Evolutionary conservation across 176 grass and related monocot species (phyloP).

Genomic region (Poa pratensis): DNA sequence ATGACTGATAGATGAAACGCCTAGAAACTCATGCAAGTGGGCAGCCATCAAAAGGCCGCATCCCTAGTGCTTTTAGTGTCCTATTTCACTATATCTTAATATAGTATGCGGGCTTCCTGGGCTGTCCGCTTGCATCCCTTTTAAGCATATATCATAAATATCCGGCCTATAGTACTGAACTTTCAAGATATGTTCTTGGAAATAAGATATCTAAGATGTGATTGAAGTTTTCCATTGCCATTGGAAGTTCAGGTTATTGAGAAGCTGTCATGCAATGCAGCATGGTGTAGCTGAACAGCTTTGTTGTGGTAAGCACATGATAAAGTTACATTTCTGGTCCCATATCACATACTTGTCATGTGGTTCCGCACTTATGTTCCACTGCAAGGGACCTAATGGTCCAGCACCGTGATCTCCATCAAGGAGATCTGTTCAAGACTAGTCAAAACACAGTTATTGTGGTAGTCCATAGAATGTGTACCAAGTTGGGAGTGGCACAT

Average conservation of each 20-base stretch:
- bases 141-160: constrained; percentile 3
- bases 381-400: background rate
- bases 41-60: background rate
- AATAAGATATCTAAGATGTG: background rate
- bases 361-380: background rate
- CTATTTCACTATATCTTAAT: background rate
- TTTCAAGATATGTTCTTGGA: background rate
- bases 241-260: background rate
- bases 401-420: background rate
- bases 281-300: background rate
- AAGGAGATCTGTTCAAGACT: background rate
- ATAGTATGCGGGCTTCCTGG: background rate
- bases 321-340: background rate
- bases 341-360: background rate
- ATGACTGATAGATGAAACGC: background rate
- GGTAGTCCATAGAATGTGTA: background rate
- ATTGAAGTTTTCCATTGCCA: background rate
- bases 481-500: background rate
- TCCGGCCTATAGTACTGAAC: background rate
- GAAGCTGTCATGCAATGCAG: constrained; percentile 8
- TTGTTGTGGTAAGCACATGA: background rate
- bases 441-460: background rate
- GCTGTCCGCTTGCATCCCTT: background rate
- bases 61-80: background rate
- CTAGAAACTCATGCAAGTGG: background rate